A percentile compares a stretch with the other conserved stretches of the same genome.
Conservation (phyloP, 176 grass and related monocot genomes). For the Avena sativa region DNA sequence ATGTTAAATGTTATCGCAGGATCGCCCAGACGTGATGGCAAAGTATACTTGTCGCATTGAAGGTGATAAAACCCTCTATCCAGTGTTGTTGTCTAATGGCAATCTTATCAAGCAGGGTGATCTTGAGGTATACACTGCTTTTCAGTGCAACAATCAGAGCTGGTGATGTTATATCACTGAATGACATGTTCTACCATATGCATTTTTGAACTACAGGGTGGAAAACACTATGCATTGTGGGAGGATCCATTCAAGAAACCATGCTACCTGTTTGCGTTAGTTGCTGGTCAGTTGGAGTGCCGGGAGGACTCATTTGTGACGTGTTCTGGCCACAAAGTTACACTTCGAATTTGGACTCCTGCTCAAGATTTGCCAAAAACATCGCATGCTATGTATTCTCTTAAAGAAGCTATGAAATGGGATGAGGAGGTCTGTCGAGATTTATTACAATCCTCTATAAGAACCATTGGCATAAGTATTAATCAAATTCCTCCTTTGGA, state of each 20-base stretch:
- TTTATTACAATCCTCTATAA: constrained; percentile 15
- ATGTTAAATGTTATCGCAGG: constrained; percentile 59
- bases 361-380: constrained; percentile 97
- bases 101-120: constrained; percentile 90
- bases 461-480: constrained; percentile 20
- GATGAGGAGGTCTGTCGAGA: constrained; percentile 79
- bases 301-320: constrained; percentile 88
- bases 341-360: constrained; percentile 92
- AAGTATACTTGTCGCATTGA: constrained; percentile 94
- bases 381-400: constrained; percentile 98
- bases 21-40: constrained; percentile 97
- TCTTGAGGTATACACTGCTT: constrained; percentile 65
- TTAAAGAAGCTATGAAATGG: constrained; percentile 99
- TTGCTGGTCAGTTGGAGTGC: constrained; percentile 92
- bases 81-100: constrained; percentile 95
- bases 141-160: constrained; percentile 25
- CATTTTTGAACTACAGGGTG: constrained; percentile 59
- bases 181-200: background rate
- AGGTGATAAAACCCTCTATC: constrained; percentile 90
- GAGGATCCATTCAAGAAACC: constrained; percentile 98
- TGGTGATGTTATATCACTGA: constrained; percentile 29
- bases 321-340: constrained; percentile 80
- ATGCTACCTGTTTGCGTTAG: constrained; percentile 96
- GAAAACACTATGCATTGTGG: constrained; percentile 88
- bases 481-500: constrained; percentile 35